phyloP scores from a whole-genome alignment of 2,329 filamentous ascomycete species.

The Malbranchea cinnamomea region DNA sequence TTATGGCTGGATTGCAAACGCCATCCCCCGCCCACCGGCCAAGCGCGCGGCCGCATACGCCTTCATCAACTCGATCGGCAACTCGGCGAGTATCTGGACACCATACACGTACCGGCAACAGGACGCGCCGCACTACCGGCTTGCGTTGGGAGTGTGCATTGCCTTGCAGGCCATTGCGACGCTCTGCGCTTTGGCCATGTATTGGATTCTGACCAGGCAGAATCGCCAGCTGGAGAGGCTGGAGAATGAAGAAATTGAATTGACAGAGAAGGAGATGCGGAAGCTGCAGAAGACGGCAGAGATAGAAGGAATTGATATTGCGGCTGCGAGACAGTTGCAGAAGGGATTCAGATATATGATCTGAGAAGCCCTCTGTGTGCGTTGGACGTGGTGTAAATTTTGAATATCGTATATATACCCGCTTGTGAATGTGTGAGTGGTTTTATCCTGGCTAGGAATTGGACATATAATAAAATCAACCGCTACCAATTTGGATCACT shows the following conservation, averaged over 20 bases:
- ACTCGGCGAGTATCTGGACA: constrained; percentile 38
- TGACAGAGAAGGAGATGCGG: constrained; percentile 34
- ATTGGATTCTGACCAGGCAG: constrained; percentile 27
- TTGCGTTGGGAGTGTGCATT: constrained; percentile 30
- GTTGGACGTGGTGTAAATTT: too few relatives aligned
- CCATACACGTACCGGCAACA: constrained; percentile 32
- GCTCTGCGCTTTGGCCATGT: constrained; percentile 22
- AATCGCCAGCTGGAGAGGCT: constrained; percentile 37
- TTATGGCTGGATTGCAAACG: constrained; percentile 36
- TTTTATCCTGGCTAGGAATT: too few relatives aligned
- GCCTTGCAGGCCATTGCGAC: constrained; percentile 24
- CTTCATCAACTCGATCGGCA: constrained; percentile 41
- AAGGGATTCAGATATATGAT: constrained; percentile 41
- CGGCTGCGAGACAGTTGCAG: constrained; percentile 35
- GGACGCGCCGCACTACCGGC: constrained; percentile 26
- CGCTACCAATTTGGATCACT: too few relatives aligned
- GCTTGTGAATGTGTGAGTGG: too few relatives aligned
- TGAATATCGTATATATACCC: too few relatives aligned
- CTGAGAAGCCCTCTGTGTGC: too few relatives aligned
- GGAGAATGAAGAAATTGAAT: constrained; percentile 32
- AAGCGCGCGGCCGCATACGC: constrained; percentile 41
- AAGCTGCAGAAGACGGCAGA: constrained; percentile 37
- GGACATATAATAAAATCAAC: too few relatives aligned
- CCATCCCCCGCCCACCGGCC: constrained; percentile 37
- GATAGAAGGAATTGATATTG: constrained; percentile 36